Evolutionary conservation across 208 protist species (phyloP), one percentile per base, ranked within the genome.

Genomic region (Novymonas esmeraldas): DNA sequence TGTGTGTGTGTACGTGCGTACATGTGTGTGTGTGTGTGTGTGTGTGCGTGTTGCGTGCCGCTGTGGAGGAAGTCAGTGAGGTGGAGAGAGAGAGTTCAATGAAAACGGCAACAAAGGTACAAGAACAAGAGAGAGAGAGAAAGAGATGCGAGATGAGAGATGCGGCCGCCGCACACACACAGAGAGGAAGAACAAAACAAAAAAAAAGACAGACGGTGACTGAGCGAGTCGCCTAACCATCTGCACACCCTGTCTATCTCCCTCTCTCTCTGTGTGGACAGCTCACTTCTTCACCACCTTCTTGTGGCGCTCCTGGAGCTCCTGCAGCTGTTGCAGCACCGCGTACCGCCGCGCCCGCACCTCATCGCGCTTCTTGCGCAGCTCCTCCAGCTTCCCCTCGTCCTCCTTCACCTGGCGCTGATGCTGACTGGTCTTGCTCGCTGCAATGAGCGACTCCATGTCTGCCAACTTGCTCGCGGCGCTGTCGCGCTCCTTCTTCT

Each of bases 371-470:
- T 77, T 70, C 22, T 55, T 55, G 28, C 71, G 59, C 52, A 92
- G 55, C 20, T 26, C 72, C 26, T 73, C 68, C 31, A 86, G 46
- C 61, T 81, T 69, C n/a, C 60, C 64, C 28, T 52, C 62, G 26
- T 79, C 73, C 56, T 70, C 20, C 64, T 64, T 33, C 7, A 84
- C 29, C 48, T 63, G 70, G 38, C 56, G 52, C 46, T 67, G 34
- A 64, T 70, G 76, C 39, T 64, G 65, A 0, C 11, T 33, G 10
- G 63, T 68, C 44, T 87, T 84, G 45, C 75, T 81, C 16, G 67
- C 73, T 2, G 49, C 64, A 14, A 91, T 73, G 39, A 59, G 52
- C 48, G 52, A 60, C 66, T 82, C 61, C 82, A 90, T 90, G 44
- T 70, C 61, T 24, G 54, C 64, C 6, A 82, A 60, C 51, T 76